A percentile compares a stretch with the other conserved stretches of the same genome.
These are phyloP conservation scores for Candida sp. DNA, from an alignment of 1,139 yeast species.

Conservation along the genomic window DNA sequence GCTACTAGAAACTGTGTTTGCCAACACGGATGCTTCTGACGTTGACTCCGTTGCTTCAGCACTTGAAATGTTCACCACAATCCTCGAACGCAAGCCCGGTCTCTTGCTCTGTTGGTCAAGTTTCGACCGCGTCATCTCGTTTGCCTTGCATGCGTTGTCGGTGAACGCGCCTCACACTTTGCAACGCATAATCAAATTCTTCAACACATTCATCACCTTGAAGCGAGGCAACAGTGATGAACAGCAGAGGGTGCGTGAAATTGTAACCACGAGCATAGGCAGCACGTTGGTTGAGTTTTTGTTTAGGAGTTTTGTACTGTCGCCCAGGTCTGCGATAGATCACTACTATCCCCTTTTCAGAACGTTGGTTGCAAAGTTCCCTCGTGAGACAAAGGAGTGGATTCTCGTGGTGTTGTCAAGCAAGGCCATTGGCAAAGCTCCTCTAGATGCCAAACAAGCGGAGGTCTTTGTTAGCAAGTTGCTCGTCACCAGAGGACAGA, in stretches of 20 bases:
- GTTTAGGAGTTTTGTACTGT: conserved; percentile 39
- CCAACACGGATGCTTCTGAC: conserved; percentile 47
- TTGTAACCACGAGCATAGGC: conserved; percentile 29
- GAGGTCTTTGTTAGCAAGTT: conserved; percentile 56
- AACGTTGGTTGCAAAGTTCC: conserved; percentile 54
- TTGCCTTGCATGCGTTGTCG: conserved; percentile 48
- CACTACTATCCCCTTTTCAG: conserved; percentile 59
- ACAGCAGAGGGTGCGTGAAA: conserved; percentile 33
- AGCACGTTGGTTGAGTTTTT: conserved; percentile 30
- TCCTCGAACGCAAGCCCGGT: conserved; percentile 55
- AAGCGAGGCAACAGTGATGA: conserved; percentile 58
- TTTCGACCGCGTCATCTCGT: conserved; percentile 40
- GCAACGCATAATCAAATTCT: conserved; percentile 64
- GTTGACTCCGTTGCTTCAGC: conserved; percentile 57
- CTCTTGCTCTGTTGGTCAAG: conserved; percentile 41
- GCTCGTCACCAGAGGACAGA: conserved; percentile 65
- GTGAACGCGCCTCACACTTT: conserved; percentile 70
- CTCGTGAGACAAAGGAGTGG: conserved; percentile 53
- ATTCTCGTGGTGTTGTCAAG: conserved; percentile 29
- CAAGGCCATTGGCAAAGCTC: conserved; percentile 16
- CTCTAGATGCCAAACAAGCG: conserved; percentile 13
- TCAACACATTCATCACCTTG: conserved; percentile 60
- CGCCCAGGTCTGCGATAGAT: conserved; percentile 68
- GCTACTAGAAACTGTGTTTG: conserved; percentile 32
- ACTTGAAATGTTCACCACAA: conserved; percentile 44